Percentiles rank a stretch among this genome's conserved stretches.
phyloP scores from a whole-genome alignment of 441 rosid species.

The Pelargonium citronellum region DNA sequence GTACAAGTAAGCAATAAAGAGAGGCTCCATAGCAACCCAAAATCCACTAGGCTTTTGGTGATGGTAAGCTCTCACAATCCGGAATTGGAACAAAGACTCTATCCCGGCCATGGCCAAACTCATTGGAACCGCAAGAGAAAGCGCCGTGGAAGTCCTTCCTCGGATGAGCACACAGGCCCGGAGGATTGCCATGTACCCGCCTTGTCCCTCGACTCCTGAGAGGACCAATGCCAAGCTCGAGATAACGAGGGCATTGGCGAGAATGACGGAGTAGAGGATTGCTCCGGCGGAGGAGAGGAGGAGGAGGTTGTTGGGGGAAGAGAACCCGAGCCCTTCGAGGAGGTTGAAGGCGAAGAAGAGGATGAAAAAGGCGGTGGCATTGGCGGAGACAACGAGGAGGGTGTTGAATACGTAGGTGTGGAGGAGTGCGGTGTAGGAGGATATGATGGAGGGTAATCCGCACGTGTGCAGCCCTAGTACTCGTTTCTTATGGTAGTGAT shows the following conservation, averaged over 20 bases:
- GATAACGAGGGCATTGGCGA: constrained; percentile 56
- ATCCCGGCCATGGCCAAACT: constrained; percentile 47
- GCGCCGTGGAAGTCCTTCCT: constrained; percentile 54
- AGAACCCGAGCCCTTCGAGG: constrained; percentile 40
- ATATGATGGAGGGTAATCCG: no score
- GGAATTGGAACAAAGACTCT: constrained; percentile 63
- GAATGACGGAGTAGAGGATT: constrained; percentile 51
- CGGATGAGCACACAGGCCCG: constrained; percentile 49
- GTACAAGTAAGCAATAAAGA: constrained; percentile 55
- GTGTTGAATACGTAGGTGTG: constrained; percentile 45
- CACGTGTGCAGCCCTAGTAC: no score
- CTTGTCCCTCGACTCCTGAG: constrained; percentile 41
- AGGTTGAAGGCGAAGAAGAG: constrained; percentile 42
- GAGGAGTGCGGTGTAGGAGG: constrained; percentile 53
- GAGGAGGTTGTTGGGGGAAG: no score
- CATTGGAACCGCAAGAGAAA: constrained; percentile 52
- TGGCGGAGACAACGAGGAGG: constrained; percentile 57
- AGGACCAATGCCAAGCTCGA: constrained; percentile 62
- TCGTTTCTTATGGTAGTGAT: constrained; percentile 8
- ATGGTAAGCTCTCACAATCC: constrained; percentile 40
- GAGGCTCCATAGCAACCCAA: constrained; percentile 42
- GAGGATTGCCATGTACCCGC: constrained; percentile 49
- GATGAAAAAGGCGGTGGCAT: constrained; percentile 62
- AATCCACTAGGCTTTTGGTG: constrained; percentile 22
- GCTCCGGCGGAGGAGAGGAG: constrained; percentile 48